phyloP scores from a whole-genome alignment of 2,329 filamentous ascomycete species.

The Bipolaris zeicola region DNA sequence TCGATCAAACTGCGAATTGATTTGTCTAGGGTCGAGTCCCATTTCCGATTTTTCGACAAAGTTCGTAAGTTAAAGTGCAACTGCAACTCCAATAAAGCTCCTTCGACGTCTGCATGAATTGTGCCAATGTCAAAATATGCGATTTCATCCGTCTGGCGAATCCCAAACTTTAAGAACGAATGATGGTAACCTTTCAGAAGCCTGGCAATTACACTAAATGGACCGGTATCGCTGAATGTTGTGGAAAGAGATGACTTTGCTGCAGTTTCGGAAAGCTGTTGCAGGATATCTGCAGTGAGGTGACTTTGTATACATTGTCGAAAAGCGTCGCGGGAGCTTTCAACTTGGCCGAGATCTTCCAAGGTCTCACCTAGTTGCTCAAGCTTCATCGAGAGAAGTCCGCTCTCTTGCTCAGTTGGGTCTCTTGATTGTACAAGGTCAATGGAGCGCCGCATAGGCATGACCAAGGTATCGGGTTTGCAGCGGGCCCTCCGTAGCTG shows the following conservation, averaged over 20 bases:
- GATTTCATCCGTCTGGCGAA: slow-evolving; percentile 59
- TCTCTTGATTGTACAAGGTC: slow-evolving; percentile 64
- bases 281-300: slow-evolving; percentile 63
- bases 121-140: slow-evolving; percentile 45
- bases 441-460: slow-evolving; percentile 67
- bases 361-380: slow-evolving; percentile 69
- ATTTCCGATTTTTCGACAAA: slow-evolving; percentile 38
- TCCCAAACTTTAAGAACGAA: slow-evolving; percentile 50
- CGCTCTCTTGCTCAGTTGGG: slow-evolving; percentile 62
- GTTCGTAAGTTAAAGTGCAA: slow-evolving; percentile 40
- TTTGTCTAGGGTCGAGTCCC: slow-evolving; percentile 33
- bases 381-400: slow-evolving; percentile 66
- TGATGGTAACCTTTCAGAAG: slow-evolving; percentile 66
- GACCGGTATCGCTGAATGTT: slow-evolving; percentile 61
- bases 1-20: slow-evolving; percentile 31
- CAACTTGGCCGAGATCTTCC: slow-evolving; percentile 58
- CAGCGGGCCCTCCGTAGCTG: slow-evolving; percentile 55
- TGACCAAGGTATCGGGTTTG: slow-evolving; percentile 55
- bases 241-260: slow-evolving; percentile 56
- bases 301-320: slow-evolving; percentile 66
- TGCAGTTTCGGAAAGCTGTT: slow-evolving; percentile 59
- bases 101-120: slow-evolving; percentile 39
- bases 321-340: slow-evolving; percentile 65
- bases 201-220: slow-evolving; percentile 61
- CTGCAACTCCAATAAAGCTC: slow-evolving; percentile 52